Percentiles rank a stretch among this genome's conserved stretches.
Evolutionary conservation across 2,329 filamentous ascomycete species (phyloP).

Genomic region (Epichloe gansuensis): DNA sequence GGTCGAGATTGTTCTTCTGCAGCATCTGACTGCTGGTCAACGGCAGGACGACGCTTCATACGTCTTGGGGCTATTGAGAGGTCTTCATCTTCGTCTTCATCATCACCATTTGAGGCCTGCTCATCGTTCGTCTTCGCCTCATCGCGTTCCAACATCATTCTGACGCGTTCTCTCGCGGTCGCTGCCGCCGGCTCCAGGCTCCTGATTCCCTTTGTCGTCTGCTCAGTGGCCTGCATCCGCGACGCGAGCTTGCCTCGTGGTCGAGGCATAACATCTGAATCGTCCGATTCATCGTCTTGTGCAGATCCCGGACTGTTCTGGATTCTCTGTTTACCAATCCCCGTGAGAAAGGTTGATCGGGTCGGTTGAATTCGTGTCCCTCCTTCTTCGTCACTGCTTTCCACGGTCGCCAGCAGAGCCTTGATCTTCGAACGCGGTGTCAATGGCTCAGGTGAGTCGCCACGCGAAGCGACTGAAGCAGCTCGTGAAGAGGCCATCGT

Average conservation of each 20-base stretch:
- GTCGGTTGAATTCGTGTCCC: slow-evolving; percentile 6
- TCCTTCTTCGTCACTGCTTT: slow-evolving; percentile 37
- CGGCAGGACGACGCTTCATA: slow-evolving; percentile 22
- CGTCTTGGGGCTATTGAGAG: slow-evolving; percentile 29
- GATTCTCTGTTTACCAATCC: neutral
- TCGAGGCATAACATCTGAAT: slow-evolving; percentile 24
- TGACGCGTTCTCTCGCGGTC: slow-evolving; percentile 29
- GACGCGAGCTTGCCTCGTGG: slow-evolving; percentile 54
- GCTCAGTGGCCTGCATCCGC: slow-evolving; percentile 37
- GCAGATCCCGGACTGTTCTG: slow-evolving; percentile 5
- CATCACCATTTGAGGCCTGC: slow-evolving; percentile 13
- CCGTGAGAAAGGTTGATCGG: slow-evolving; percentile 4
- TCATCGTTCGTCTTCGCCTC: slow-evolving; percentile 15
- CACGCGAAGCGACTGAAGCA: slow-evolving; percentile 30
- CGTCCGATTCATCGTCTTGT: slow-evolving; percentile 32
- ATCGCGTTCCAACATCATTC: slow-evolving; percentile 26
- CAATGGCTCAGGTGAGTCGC: slow-evolving; percentile 30
- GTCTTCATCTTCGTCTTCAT: slow-evolving; percentile 24
- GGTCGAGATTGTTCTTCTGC: slow-evolving; percentile 13
- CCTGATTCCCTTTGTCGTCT: slow-evolving; percentile 6
- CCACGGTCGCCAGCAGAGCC: slow-evolving; percentile 38
- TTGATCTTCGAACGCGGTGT: slow-evolving; percentile 42
- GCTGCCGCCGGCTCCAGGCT: slow-evolving; percentile 10
- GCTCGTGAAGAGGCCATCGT: slow-evolving; percentile 37
- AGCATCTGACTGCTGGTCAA: slow-evolving; percentile 19